These are phyloP conservation scores for Colletotrichum cordylinicola DNA, from an alignment of 2,329 filamentous ascomycete species.

Conservation along the genomic window DNA sequence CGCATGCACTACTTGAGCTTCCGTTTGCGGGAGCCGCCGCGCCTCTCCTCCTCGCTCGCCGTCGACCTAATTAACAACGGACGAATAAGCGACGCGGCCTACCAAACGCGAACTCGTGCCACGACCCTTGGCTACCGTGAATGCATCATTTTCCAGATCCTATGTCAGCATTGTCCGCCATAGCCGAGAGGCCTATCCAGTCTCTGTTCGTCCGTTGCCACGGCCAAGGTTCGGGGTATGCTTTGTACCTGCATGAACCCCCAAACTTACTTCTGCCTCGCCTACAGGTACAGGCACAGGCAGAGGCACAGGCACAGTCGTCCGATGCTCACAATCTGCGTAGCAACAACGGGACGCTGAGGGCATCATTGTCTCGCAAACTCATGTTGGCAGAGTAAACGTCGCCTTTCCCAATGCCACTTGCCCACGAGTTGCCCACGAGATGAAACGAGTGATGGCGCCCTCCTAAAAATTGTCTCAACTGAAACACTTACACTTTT, in stretches of 20 bases:
- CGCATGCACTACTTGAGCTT: background rate
- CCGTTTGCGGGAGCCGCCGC: background rate
- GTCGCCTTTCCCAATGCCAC: background rate
- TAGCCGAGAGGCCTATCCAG: background rate
- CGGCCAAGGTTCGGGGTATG: background rate
- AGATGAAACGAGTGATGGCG: conserved; percentile 4
- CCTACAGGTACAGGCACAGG: background rate
- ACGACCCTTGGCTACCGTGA: background rate
- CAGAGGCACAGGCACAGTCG: background rate
- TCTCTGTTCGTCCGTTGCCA: background rate
- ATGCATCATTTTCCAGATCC: background rate
- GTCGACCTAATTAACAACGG: background rate
- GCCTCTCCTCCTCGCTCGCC: background rate
- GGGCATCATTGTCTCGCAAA: background rate
- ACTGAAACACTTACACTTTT: conserved; percentile 14
- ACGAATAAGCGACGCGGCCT: background rate
- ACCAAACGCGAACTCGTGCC: background rate
- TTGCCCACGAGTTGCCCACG: background rate
- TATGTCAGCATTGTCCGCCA: background rate
- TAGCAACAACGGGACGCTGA: background rate
- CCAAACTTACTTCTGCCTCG: background rate
- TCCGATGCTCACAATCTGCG: background rate
- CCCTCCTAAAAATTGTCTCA: background rate
- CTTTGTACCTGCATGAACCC: background rate
- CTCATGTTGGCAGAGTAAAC: background rate